A percentile compares a stretch with the other conserved stretches of the same genome.
These are phyloP conservation scores for Zygnema circumcarinatum DNA, from an alignment of 139 green algal genomes.

Conservation along the genomic window DNA sequence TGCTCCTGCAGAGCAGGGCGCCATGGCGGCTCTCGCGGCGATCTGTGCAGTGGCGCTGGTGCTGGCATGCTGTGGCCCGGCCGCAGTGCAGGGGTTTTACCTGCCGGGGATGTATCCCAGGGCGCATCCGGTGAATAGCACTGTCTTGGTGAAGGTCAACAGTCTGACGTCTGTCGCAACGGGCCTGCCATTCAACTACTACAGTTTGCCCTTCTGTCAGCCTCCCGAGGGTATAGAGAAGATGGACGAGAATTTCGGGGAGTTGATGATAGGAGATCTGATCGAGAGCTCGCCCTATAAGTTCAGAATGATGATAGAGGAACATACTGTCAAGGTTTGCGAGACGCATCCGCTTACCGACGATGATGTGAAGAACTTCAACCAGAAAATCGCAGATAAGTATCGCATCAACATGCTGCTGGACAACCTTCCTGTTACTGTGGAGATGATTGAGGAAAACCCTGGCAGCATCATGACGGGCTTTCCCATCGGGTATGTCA, in stretches of 20 bases:
- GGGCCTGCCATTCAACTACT: conserved; percentile 93
- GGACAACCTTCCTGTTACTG: conserved; percentile 96
- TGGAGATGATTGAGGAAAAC: conserved; percentile 73
- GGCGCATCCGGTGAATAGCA: background rate
- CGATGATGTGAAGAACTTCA: conserved; percentile 57
- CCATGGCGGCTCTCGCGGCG: too few species aligned
- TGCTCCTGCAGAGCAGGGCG: too few species aligned
- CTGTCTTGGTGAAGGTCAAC: conserved; percentile 72
- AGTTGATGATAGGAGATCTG: conserved; percentile 84
- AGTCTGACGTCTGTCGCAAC: conserved; percentile 88
- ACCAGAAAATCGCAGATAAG: conserved; percentile 78
- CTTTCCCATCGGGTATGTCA: conserved; percentile 81
- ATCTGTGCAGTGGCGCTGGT: too few species aligned
- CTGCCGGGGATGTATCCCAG: conserved; percentile 33
- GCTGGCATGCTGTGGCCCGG: conserved; percentile 19
- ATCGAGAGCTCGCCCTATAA: conserved; percentile 93
- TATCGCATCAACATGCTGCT: conserved; percentile 93
- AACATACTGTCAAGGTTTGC: conserved; percentile 48
- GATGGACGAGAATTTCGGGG: conserved; percentile 87
- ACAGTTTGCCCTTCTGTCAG: conserved; percentile 92
- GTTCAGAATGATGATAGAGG: conserved; percentile 77
- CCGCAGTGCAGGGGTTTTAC: conserved; percentile 32
- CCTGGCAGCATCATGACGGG: conserved; percentile 74
- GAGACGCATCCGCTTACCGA: conserved; percentile 32
- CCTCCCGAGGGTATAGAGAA: conserved; percentile 79